Evolutionary conservation across 208 protist species (phyloP).

Genomic region (Leishmania gerbilli): DNA sequence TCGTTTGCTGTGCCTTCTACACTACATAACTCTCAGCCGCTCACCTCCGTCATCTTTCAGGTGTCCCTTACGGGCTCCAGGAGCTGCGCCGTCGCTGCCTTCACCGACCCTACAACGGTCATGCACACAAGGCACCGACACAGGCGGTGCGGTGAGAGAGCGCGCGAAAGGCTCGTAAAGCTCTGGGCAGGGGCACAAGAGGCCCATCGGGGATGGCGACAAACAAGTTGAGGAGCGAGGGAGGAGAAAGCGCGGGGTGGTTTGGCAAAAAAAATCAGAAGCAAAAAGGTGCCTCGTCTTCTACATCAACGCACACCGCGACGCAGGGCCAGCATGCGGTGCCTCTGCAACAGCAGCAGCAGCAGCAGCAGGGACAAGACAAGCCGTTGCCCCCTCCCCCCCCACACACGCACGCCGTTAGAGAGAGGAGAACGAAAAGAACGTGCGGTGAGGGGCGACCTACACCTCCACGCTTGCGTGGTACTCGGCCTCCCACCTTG

Average conservation of each 20-base stretch:
- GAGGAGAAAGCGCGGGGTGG: neutral
- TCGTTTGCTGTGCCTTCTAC: neutral
- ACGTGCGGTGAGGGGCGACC: neutral
- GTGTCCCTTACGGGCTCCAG: neutral
- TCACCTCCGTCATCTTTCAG: neutral
- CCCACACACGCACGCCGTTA: neutral
- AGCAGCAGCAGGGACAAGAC: neutral
- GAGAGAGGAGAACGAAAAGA: neutral
- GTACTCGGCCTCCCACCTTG: constrained; percentile 78
- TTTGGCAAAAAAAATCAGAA: neutral
- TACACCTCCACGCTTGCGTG: constrained; percentile 51
- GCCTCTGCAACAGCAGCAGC: neutral
- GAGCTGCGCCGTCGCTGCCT: neutral
- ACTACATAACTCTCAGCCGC: neutral
- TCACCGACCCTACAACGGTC: neutral
- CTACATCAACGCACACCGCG: neutral
- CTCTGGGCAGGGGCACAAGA: neutral
- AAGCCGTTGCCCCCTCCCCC: too few species aligned
- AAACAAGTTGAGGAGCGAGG: neutral
- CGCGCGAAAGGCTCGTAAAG: neutral
- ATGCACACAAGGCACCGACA: neutral
- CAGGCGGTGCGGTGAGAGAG: neutral
- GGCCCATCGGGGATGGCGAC: neutral
- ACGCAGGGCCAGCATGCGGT: neutral
- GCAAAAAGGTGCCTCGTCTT: neutral